Conservation (phyloP, 257 asterid genomes). For the Ophiorrhiza pumila region DNA sequence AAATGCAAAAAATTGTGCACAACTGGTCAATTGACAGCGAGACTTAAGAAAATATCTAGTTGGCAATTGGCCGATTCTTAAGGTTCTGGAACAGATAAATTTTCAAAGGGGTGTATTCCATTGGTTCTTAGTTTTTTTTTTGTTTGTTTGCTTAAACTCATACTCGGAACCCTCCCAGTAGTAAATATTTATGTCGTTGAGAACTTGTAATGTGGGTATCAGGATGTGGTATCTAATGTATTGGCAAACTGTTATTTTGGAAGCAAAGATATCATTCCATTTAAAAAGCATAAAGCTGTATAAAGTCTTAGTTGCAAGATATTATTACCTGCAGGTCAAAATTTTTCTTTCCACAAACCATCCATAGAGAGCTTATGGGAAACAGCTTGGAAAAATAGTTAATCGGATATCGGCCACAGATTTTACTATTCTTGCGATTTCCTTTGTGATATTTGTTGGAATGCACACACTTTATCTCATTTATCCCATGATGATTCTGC, state of each 20-base stretch:
- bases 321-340: background rate
- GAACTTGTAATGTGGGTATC: background rate
- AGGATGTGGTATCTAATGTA: background rate
- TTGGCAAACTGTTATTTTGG: background rate
- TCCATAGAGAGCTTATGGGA: background rate
- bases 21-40: background rate
- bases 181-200: too few relatives aligned
- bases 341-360: background rate
- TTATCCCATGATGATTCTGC: constrained; percentile 11
- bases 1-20: background rate
- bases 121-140: background rate
- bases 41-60: too few relatives aligned
- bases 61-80: background rate
- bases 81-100: background rate
- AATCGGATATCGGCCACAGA: background rate
- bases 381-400: background rate
- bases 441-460: background rate
- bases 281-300: constrained; percentile 2
- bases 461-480: too few relatives aligned
- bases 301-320: background rate
- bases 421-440: background rate
- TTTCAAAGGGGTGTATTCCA: background rate
- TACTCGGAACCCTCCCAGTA: background rate
- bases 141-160: background rate
- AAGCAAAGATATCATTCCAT: background rate